phyloP scores from a whole-genome alignment of 139 green algal species.

The Eudorina sp. region DNA sequence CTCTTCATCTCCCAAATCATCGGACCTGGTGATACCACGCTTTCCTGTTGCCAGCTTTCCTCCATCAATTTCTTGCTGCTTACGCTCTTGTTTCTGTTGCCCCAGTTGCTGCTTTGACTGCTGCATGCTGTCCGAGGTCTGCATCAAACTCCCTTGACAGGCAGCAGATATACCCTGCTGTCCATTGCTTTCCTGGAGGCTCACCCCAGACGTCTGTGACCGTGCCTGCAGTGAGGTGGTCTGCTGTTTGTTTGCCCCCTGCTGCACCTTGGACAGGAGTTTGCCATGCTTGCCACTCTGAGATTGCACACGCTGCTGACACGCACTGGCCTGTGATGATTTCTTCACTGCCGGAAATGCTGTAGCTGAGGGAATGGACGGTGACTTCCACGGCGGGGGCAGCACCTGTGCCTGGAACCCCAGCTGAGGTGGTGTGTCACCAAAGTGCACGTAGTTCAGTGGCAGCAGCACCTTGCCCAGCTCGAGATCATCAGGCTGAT shows the following conservation, averaged over 20 bases:
- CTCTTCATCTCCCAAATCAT: too few species aligned
- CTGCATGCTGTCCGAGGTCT: too few species aligned
- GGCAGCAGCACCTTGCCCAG: neutral
- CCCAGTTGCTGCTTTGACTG: too few species aligned
- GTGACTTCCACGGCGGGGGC: slow-evolving; percentile 13
- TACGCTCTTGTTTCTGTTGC: too few species aligned
- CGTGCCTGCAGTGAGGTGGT: neutral
- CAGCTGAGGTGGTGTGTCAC: neutral
- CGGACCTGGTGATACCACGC: too few species aligned
- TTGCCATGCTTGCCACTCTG: neutral
- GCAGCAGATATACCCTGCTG: too few species aligned
- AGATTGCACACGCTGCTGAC: neutral
- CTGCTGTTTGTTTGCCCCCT: neutral
- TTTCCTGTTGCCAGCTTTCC: too few species aligned
- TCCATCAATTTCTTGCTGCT: too few species aligned
- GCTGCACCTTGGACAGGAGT: neutral
- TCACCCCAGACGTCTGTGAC: neutral
- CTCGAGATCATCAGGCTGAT: neutral
- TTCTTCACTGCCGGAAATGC: neutral
- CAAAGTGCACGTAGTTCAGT: slow-evolving; percentile 36
- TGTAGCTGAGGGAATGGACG: too few species aligned
- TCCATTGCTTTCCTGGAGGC: too few species aligned
- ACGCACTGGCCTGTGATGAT: neutral
- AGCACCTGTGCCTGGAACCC: neutral
- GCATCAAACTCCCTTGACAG: too few species aligned